phyloP scores from a whole-genome alignment of 2,329 filamentous ascomycete species.

The Nigrograna mackinnonii region DNA sequence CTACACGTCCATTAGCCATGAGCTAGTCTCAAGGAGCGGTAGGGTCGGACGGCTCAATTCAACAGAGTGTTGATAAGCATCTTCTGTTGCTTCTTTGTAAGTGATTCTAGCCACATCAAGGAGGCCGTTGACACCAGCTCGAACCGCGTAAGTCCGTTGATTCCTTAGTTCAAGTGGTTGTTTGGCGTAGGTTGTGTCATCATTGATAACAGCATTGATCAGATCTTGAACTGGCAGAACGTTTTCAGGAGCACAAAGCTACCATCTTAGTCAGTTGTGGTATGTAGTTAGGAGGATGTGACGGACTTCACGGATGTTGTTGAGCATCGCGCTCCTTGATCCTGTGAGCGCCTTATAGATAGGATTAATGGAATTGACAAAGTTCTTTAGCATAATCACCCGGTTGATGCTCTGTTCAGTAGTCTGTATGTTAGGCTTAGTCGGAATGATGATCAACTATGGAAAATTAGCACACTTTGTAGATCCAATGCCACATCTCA shows the following conservation, averaged over 20 bases:
- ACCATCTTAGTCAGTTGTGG: background rate
- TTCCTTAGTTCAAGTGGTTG: constrained; percentile 85
- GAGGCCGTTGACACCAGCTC: constrained; percentile 80
- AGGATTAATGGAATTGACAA: constrained; percentile 68
- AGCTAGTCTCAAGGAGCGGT: constrained; percentile 11
- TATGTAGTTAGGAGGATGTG: background rate
- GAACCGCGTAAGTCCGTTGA: constrained; percentile 88
- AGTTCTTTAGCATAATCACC: constrained; percentile 84
- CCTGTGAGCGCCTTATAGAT: constrained; percentile 70
- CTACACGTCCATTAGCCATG: too few relatives aligned
- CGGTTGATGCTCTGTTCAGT: constrained; percentile 85
- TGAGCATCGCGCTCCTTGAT: constrained; percentile 66
- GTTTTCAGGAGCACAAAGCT: constrained; percentile 68
- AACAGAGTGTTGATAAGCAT: constrained; percentile 72
- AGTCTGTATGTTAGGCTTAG: constrained; percentile 65
- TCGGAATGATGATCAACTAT: constrained; percentile 72
- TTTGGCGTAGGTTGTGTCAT: constrained; percentile 77
- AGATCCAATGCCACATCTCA: background rate
- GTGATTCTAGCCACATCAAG: constrained; percentile 87
- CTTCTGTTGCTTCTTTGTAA: constrained; percentile 84
- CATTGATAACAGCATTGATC: constrained; percentile 74
- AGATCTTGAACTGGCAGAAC: constrained; percentile 63
- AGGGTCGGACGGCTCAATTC: constrained; percentile 63
- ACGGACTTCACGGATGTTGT: constrained; percentile 64
- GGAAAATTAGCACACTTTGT: constrained; percentile 46